Evolutionary conservation across 78 protist species (phyloP), one percentile per base, ranked within the genome.

Genomic region (Dictyostelium firmibasis): DNA sequence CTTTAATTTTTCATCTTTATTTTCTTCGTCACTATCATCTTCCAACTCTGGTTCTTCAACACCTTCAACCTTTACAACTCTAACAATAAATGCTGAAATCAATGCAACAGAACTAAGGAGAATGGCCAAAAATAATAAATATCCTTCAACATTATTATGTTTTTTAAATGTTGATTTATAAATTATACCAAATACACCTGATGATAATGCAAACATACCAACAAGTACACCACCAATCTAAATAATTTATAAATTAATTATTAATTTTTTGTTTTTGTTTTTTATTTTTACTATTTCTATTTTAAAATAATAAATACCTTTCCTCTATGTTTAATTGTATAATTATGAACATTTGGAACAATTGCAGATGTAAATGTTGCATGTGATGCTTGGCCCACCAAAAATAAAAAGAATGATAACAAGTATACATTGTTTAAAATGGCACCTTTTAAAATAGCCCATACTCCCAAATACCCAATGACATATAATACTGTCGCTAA

Each of bases 341-440:
- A 88, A 83, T 88, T 88, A 67, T 79, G 78, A 16, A 60, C 47
- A 18, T 88, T 77, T 33, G 86, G 69, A 8, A 88, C 83, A 2
- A 88, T 79, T 1, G 86, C 2, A 3, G 93, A 78, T 14, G 93
- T 88, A 29, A 88, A 88, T 13, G 81, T 57, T 4, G 81, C 86
- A 88, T 88, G 93, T n/a, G 93, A 88, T 4, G 86, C 93, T 43
- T 88, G 93, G 1, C 93, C 93, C 31, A 88, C 81, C 25, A 88
- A 23, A 64, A 88, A 88, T 23, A 88, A 67, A 47, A 88, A 88
- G 86, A 88, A 88, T 6, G 84, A 25, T 7, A 88, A 38, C n/a
- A 88, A 27, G 27, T 57, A 77, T n/a, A 72, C 70, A 77, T 86
- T 74, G 11, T 81, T 35, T 9, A 84, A 33, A 11, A 86, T 35